Evolutionary conservation across 177 flowering plant genomes (phyloP).

Genomic region (Tripterygium wilfordii): DNA sequence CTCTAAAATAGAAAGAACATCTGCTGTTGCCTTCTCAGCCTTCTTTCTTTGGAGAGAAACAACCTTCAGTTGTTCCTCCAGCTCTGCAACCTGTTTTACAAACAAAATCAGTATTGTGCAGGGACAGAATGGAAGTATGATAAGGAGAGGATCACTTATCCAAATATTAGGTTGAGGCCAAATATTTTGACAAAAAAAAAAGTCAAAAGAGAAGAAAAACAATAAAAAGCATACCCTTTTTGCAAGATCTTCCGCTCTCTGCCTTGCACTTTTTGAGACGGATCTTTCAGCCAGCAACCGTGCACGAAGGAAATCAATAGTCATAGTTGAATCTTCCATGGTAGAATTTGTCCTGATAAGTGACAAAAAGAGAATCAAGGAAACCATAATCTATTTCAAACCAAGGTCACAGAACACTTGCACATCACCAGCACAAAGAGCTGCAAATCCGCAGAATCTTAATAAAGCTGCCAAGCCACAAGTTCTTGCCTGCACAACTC

Average conservation of each 20-base stretch:
- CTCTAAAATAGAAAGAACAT: slow-evolving; percentile 73
- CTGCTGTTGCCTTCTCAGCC: slow-evolving; percentile 77
- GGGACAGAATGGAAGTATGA: not conserved
- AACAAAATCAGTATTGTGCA: slow-evolving; percentile 1
- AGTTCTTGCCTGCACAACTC: too few relatives aligned
- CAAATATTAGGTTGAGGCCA: not conserved
- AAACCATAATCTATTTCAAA: not conserved
- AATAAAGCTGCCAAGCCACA: too few relatives aligned
- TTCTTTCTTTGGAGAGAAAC: slow-evolving; percentile 68
- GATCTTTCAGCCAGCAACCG: slow-evolving; percentile 85
- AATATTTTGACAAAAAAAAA: too few relatives aligned
- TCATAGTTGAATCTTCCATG: slow-evolving; percentile 69
- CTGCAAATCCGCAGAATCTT: too few relatives aligned
- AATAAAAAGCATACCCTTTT: slow-evolving; percentile 44
- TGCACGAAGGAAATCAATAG: slow-evolving; percentile 85
- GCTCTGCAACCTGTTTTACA: slow-evolving; percentile 52
- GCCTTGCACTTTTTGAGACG: slow-evolving; percentile 66
- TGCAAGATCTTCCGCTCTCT: slow-evolving; percentile 80
- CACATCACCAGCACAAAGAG: not conserved
- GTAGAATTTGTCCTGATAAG: slow-evolving; percentile 18
- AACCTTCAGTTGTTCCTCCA: slow-evolving; percentile 74
- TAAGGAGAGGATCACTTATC: not conserved
- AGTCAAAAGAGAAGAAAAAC: too few relatives aligned
- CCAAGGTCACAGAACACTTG: not conserved
- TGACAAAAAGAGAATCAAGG: not conserved